Conservation (phyloP, 352 stramenopile genomes). For the Globisporangium barbulae region DNA sequence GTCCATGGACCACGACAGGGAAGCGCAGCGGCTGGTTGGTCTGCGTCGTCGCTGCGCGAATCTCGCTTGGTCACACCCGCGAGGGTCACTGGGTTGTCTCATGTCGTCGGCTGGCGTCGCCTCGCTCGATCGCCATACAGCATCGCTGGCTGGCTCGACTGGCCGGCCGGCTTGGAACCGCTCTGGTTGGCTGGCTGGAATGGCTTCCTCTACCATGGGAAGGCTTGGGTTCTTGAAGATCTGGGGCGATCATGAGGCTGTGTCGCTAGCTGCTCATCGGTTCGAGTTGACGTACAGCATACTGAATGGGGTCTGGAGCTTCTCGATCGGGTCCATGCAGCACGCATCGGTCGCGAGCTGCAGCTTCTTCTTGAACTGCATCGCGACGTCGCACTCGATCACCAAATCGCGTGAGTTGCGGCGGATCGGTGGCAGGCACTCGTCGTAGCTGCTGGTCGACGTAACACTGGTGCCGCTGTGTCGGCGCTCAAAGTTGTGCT, state of each 20-base stretch:
- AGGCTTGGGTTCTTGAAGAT: background rate
- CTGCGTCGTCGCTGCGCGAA: background rate
- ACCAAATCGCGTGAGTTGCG: conserved; percentile 16
- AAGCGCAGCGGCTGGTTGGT: too few relatives aligned
- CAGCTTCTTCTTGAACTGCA: conserved; percentile 23
- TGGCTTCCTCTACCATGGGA: too few relatives aligned
- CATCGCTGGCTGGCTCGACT: background rate
- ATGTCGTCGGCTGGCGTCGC: background rate
- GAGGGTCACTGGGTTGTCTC: background rate
- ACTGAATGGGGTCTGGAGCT: conserved; percentile 14
- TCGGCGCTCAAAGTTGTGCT: conserved; percentile 9
- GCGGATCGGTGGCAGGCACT: conserved; percentile 17
- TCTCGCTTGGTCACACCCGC: background rate
- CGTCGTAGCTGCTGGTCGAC: conserved; percentile 1
- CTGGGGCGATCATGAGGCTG: background rate
- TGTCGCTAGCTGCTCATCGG: conserved; percentile 7
- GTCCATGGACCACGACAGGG: too few relatives aligned
- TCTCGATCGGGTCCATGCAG: conserved; percentile 15
- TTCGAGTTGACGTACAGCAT: conserved; percentile 17
- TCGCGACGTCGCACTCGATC: conserved; percentile 15
- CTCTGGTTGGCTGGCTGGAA: background rate
- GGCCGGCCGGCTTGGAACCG: too few relatives aligned
- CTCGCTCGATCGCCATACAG: background rate
- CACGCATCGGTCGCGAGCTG: conserved; percentile 11
- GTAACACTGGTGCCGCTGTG: background rate